These are phyloP conservation scores for Oryza rufipogon DNA, from an alignment of 176 grass and related monocot species.

Conservation along the genomic window DNA sequence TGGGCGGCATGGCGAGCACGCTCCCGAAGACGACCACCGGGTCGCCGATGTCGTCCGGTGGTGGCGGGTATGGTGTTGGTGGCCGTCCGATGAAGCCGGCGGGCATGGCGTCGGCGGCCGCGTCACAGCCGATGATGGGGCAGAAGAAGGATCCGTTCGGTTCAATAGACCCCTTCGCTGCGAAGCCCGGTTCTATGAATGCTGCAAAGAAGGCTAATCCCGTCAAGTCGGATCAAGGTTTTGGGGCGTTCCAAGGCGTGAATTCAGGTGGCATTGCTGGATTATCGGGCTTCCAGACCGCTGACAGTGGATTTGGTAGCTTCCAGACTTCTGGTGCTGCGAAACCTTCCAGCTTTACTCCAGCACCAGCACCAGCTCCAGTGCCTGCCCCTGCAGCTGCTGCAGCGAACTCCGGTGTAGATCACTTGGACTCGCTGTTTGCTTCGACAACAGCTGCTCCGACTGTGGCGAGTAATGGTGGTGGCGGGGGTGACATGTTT, in stretches of 20 bases:
- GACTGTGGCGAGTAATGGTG: constrained; percentile 33
- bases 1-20: constrained; percentile 75
- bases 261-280: constrained; percentile 32
- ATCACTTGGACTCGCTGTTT: constrained; percentile 82
- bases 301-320: constrained; percentile 42
- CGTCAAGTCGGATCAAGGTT: constrained; percentile 53
- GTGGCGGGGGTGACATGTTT: constrained; percentile 52
- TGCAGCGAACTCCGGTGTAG: constrained; percentile 27
- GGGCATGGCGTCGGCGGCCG: constrained; percentile 43
- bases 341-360: constrained; percentile 50
- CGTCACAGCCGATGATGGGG: constrained; percentile 49
- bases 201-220: constrained; percentile 38
- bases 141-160: constrained; percentile 85
- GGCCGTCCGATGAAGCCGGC: constrained; percentile 65
- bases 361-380: constrained; percentile 46
- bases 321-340: constrained; percentile 50
- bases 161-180: constrained; percentile 70
- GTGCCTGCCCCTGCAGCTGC: constrained; percentile 41
- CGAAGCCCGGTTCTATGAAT: constrained; percentile 55
- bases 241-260: constrained; percentile 56
- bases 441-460: constrained; percentile 61
- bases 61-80: constrained; percentile 48
- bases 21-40: constrained; percentile 66
- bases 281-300: constrained; percentile 58
- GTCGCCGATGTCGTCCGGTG: constrained; percentile 40